phyloP scores from a whole-genome alignment of 495 filamentous ascomycete genomes.

The Neurospora sp. region DNA sequence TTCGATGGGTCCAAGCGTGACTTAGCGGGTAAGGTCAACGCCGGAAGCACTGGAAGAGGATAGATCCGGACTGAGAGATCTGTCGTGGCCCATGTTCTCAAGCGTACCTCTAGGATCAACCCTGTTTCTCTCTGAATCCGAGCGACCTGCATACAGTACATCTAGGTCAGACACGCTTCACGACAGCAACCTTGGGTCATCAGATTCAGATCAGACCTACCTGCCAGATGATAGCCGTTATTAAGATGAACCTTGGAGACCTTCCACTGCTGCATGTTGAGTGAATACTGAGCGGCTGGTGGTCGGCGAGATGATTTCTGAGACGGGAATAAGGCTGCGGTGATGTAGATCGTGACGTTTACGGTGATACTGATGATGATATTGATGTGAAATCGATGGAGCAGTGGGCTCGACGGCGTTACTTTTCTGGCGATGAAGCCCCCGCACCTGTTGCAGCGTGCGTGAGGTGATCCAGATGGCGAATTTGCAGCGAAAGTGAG shows the following conservation, averaged over 20 bases:
- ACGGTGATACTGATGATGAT: background rate
- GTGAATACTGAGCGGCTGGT: background rate
- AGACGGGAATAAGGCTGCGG: background rate
- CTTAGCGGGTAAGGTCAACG: background rate
- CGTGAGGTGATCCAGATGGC: background rate
- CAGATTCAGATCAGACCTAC: background rate
- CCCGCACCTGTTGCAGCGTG: background rate
- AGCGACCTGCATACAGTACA: background rate
- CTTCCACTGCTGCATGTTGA: background rate
- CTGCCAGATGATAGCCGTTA: background rate
- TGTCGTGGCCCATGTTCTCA: too few relatives aligned
- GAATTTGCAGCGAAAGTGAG: background rate
- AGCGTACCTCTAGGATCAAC: too few relatives aligned
- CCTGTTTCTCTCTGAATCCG: too few relatives aligned
- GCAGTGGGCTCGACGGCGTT: background rate
- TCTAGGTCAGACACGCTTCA: background rate
- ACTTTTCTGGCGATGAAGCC: background rate
- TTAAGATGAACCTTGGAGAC: background rate
- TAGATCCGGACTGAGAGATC: too few relatives aligned
- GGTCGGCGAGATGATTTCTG: background rate
- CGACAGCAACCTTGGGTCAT: background rate
- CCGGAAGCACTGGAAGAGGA: background rate
- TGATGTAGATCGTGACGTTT: background rate
- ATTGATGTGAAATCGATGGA: background rate
- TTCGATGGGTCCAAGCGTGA: background rate